Base-by-base conservation (phyloP, 768 basidiomycete genomes). In the Gloeophyllum trabeum region DNA sequence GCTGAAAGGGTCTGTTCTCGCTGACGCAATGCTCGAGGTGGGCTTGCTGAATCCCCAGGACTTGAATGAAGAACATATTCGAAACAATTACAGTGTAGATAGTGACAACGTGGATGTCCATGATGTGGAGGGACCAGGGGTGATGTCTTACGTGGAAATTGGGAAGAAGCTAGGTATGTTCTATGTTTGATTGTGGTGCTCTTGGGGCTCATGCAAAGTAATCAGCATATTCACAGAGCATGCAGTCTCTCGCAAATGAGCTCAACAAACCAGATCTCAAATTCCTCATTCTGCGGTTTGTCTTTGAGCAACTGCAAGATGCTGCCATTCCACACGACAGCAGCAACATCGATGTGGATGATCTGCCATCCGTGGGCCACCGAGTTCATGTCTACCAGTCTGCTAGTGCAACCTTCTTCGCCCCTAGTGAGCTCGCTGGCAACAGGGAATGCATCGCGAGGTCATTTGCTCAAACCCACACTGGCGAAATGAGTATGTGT, bases 351-450 rank as follows among this genome's bases (percentile, higher is more conserved):
- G 6, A 7, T n/a, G 7, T 41, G 2, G 40, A 50, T 22, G 23
- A 50, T 19, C 48, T 42, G 21, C 59, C 57, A 4, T 14, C 38
- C 14, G 35, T 58, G 16, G 12, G 38, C 1, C 42, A 45, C 6
- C 43, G 44, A 0, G 43, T 64, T 35, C 41, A 43, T 10, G 51
- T 57, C 1, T 61, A 46, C 40, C 52, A 54, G 14, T 64, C 58
- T 14, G 60, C 55, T 1, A 35, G 50, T 5, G 54, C 60, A 0
- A 54, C 47, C 2, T 54, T 50, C 42, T 58, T 44, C 35, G 53
- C 53, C 10, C 54, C 53, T 12, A 56, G 54, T 18, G 50, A 58
- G 19, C 35, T 42, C 4, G 50, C 48, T 2, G 54, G 53, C 26
- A 42, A 10, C 25, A 32, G 5, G 52, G 50, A 6, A 52, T 51